These are phyloP conservation scores for Exophiala xenobiotica DNA, from an alignment of 2,329 filamentous ascomycete species.

Conservation along the genomic window DNA sequence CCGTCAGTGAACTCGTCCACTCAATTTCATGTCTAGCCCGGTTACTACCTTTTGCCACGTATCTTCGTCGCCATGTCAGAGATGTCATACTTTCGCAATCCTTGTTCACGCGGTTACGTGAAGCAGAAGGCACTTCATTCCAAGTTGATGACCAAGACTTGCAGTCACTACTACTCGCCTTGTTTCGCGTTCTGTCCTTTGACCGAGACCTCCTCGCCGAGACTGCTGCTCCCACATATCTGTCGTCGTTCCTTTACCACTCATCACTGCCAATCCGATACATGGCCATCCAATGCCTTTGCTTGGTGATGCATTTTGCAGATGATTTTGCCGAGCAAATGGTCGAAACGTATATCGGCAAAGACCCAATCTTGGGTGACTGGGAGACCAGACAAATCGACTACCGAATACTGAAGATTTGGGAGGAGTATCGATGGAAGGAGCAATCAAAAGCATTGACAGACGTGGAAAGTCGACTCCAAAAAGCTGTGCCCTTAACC, in stretches of 20 bases:
- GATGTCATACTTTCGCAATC: constrained; percentile 8
- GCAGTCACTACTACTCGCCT: constrained; percentile 60
- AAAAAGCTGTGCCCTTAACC: constrained; percentile 19
- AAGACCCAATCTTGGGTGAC: constrained; percentile 62
- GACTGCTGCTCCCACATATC: constrained; percentile 63
- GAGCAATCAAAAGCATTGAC: constrained; percentile 49
- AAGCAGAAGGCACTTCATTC: not conserved
- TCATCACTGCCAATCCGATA: constrained; percentile 65
- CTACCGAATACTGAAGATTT: constrained; percentile 69
- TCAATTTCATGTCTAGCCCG: constrained; percentile 35
- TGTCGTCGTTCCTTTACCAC: constrained; percentile 68
- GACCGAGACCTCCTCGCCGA: constrained; percentile 67
- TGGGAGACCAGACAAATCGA: constrained; percentile 78
- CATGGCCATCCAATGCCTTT: constrained; percentile 78
- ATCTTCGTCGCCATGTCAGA: constrained; percentile 22
- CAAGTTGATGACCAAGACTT: constrained; percentile 40
- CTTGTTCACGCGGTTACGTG: not conserved
- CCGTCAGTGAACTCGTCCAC: constrained; percentile 31
- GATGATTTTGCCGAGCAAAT: constrained; percentile 76
- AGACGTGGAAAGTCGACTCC: constrained; percentile 41
- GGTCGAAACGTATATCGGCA: constrained; percentile 63
- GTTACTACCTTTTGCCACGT: constrained; percentile 25
- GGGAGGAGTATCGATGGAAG: constrained; percentile 60
- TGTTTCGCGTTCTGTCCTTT: constrained; percentile 77
- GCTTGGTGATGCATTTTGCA: constrained; percentile 73